Conservation (phyloP, 2,329 filamentous ascomycete species). For the Microsporum audouinii region DNA sequence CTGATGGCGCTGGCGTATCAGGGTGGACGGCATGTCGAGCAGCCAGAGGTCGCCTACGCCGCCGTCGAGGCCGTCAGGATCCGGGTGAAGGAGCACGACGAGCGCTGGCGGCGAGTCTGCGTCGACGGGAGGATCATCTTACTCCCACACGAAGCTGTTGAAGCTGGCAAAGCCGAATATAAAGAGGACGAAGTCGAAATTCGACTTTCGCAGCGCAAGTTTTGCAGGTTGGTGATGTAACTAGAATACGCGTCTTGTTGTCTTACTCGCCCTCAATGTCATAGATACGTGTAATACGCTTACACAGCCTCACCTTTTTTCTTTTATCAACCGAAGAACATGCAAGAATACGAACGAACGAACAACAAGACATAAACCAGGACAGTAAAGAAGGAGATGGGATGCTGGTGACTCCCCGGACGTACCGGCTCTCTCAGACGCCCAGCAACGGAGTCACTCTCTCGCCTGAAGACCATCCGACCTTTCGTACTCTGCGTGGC, state of each 20-base stretch:
- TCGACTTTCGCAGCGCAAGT: constrained; percentile 5
- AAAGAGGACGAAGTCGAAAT: constrained; percentile 43
- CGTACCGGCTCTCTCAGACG: constrained; percentile 32
- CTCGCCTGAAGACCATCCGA: constrained; percentile 16
- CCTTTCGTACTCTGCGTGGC: constrained; percentile 26
- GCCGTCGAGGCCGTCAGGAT: constrained; percentile 57
- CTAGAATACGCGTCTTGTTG: not conserved
- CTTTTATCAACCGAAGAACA: not conserved
- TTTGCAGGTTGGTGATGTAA: constrained; percentile 10
- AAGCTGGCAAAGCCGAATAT: constrained; percentile 38
- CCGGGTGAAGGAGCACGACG: constrained; percentile 50
- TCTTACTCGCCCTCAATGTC: not conserved
- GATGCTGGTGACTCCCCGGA: constrained; percentile 36
- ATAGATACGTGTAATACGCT: not conserved
- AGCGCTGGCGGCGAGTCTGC: constrained; percentile 71
- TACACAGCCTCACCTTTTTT: not conserved
- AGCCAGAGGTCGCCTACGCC: constrained; percentile 56
- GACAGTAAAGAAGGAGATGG: constrained; percentile 13
- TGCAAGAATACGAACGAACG: not conserved
- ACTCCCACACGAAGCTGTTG: constrained; percentile 48
- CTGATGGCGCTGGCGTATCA: constrained; percentile 59
- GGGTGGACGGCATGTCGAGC: constrained; percentile 43
- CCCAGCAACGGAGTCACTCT: constrained; percentile 22
- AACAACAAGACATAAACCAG: not conserved
- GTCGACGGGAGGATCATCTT: constrained; percentile 83